Evolutionary conservation across 2,329 filamentous ascomycete genomes (phyloP).

Genomic region (Emergomyces pasteurianus): DNA sequence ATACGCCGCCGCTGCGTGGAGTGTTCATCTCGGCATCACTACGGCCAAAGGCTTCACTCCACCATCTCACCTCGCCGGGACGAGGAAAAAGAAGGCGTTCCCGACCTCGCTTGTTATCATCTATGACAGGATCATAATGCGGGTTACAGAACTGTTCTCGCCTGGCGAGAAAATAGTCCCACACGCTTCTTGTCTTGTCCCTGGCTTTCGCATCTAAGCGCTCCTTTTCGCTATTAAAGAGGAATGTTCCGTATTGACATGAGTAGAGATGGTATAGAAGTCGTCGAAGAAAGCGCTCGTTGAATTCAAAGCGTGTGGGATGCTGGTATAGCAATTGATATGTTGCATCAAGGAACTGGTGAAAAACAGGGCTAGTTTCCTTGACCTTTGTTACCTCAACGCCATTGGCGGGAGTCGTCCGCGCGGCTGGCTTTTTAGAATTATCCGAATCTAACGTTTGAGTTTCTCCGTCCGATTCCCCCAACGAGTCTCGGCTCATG

Average conservation of each 20-base stretch:
- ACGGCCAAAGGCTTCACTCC: constrained; percentile 76
- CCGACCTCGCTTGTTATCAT: constrained; percentile 67
- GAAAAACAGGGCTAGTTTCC: constrained; percentile 91
- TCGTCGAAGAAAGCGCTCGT: constrained; percentile 80
- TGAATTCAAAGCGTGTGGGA: constrained; percentile 87
- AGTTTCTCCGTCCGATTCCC: constrained; percentile 48
- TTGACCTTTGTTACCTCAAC: constrained; percentile 62
- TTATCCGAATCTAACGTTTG: constrained; percentile 38
- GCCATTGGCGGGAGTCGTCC: constrained; percentile 33
- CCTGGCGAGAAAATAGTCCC: constrained; percentile 86
- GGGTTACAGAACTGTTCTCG: constrained; percentile 72
- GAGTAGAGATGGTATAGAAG: constrained; percentile 90
- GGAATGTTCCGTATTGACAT: constrained; percentile 92
- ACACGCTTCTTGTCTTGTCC: constrained; percentile 73
- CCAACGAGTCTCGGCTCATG: constrained; percentile 50
- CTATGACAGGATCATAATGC: constrained; percentile 60
- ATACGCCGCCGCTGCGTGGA: constrained; percentile 40
- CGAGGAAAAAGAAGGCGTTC: constrained; percentile 77
- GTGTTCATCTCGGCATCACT: constrained; percentile 90
- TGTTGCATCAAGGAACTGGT: constrained; percentile 90
- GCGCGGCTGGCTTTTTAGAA: constrained; percentile 25
- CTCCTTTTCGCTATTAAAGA: constrained; percentile 91
- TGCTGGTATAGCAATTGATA: constrained; percentile 82
- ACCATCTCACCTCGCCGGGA: constrained; percentile 76
- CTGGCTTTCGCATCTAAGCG: constrained; percentile 56